phyloP scores from a whole-genome alignment of 495 filamentous ascomycete species.

The Tuber aestivum region DNA sequence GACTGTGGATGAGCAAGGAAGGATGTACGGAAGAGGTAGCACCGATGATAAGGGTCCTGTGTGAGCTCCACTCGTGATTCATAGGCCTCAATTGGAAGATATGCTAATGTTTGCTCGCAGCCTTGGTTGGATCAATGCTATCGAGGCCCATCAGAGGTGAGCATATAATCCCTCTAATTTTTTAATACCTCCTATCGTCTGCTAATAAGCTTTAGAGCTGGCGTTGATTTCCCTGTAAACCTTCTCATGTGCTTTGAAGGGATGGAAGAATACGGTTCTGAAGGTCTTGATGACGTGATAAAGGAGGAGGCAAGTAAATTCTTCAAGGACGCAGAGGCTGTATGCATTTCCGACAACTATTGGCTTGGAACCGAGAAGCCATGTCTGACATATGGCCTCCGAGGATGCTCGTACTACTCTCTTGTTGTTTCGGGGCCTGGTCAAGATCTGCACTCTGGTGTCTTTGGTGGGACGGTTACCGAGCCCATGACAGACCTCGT shows the following conservation, averaged over 20 bases:
- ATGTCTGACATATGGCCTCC: constrained; percentile 95
- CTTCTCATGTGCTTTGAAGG: constrained; percentile 99
- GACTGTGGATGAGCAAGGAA: constrained; percentile 70
- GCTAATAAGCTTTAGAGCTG: constrained; percentile 49
- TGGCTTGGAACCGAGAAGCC: constrained; percentile 98
- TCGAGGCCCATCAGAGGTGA: constrained; percentile 84
- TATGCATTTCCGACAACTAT: constrained; percentile 99
- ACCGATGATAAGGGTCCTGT: constrained; percentile 99
- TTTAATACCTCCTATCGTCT: background rate
- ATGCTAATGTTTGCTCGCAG: constrained; percentile 23
- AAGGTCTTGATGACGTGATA: constrained; percentile 93
- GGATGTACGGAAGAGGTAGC: constrained; percentile 92
- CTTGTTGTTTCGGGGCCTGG: constrained; percentile 81
- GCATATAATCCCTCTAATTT: background rate
- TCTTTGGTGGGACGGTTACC: constrained; percentile 91
- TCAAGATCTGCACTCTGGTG: constrained; percentile 89
- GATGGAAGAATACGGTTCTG: constrained; percentile 98
- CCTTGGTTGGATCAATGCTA: constrained; percentile 94
- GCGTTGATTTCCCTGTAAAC: constrained; percentile 93
- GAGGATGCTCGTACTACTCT: constrained; percentile 94
- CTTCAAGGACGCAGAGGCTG: constrained; percentile 91
- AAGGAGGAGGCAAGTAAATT: constrained; percentile 77
- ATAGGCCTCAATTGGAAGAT: background rate
- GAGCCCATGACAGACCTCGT: constrained; percentile 98
- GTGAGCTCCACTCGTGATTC: constrained; percentile 20